A percentile compares a stretch with the other conserved stretches of the same genome.
Conservation (phyloP, 2,329 filamentous ascomycete genomes). For the Aspergillus udagawae region DNA sequence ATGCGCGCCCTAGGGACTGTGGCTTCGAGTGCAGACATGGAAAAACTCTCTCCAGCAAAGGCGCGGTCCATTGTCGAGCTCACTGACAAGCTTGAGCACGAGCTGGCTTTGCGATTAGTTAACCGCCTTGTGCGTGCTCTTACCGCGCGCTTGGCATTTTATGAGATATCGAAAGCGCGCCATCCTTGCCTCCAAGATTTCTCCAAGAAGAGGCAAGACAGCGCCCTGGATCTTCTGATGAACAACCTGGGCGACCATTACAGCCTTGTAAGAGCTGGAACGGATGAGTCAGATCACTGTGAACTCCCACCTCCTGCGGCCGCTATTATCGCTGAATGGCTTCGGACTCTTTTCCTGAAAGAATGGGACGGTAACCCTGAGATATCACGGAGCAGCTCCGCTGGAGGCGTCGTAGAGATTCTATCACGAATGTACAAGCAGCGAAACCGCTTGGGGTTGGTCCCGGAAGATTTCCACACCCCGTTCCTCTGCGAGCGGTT, state of each 20-base stretch:
- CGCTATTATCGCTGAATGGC: constrained; percentile 41
- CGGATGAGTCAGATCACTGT: constrained; percentile 1
- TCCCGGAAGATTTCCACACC: constrained; percentile 67
- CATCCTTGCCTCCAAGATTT: constrained; percentile 25
- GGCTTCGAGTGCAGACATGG: constrained; percentile 35
- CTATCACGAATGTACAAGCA: constrained; percentile 71
- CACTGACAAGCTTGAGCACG: constrained; percentile 48
- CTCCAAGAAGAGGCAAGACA: constrained; percentile 25
- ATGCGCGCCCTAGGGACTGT: constrained; percentile 39
- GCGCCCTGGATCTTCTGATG: constrained; percentile 34
- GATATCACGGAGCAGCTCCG: constrained; percentile 64
- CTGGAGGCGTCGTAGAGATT: constrained; percentile 73
- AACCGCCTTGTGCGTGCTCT: constrained; percentile 48
- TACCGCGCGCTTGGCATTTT: constrained; percentile 46
- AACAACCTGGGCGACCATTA: constrained; percentile 32
- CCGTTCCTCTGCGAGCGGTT: constrained; percentile 73
- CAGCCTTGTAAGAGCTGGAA: constrained; percentile 9
- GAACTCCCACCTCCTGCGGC: constrained; percentile 22
- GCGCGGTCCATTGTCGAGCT: constrained; percentile 30
- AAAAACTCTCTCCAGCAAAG: constrained; percentile 25
- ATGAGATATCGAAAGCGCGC: constrained; percentile 44
- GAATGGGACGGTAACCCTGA: constrained; percentile 76
- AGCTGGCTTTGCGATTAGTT: constrained; percentile 49
- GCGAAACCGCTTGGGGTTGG: constrained; percentile 61
- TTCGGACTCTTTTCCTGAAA: constrained; percentile 65